Conservation (phyloP, 257 asterid genomes). For the Paraleonurus japonicus region DNA sequence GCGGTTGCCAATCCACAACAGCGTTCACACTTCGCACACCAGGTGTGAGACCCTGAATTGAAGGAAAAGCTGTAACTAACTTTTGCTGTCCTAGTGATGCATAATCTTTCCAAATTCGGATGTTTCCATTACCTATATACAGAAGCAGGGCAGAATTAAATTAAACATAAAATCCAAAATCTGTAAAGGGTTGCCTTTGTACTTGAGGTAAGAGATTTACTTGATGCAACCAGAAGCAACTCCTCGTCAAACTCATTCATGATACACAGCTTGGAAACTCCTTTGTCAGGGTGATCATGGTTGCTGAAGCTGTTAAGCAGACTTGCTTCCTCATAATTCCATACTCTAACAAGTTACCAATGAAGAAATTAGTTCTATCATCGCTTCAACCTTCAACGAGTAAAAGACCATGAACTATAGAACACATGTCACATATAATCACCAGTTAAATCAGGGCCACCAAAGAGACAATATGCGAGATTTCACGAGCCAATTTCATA, state of each 20-base stretch:
- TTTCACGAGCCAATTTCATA: background rate
- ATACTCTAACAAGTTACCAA: slow-evolving; percentile 36
- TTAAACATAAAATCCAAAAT: background rate
- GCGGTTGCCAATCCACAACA: slow-evolving; percentile 99
- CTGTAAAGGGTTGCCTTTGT: background rate
- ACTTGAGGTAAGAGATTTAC: slow-evolving; percentile 45
- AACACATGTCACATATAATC: background rate
- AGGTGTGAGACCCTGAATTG: slow-evolving; percentile 83
- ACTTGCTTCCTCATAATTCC: slow-evolving; percentile 77
- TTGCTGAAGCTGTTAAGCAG: slow-evolving; percentile 83
- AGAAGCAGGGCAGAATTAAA: slow-evolving; percentile 23
- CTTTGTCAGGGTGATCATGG: slow-evolving; percentile 85
- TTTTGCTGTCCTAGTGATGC: slow-evolving; percentile 64
- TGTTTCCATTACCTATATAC: slow-evolving; percentile 74
- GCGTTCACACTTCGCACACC: slow-evolving; percentile 83
- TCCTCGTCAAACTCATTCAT: slow-evolving; percentile 87
- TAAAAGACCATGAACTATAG: background rate
- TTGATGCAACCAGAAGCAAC: slow-evolving; percentile 97
- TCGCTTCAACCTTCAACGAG: background rate
- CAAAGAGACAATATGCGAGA: background rate
- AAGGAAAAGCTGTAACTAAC: slow-evolving; percentile 83
- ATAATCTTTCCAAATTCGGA: slow-evolving; percentile 94
- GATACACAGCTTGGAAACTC: slow-evolving; percentile 89
- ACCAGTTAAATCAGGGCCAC: background rate
- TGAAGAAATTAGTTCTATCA: slow-evolving; percentile 12